Evolutionary conservation across 768 basidiomycete genomes (phyloP).

Genomic region (Trametes villosa): DNA sequence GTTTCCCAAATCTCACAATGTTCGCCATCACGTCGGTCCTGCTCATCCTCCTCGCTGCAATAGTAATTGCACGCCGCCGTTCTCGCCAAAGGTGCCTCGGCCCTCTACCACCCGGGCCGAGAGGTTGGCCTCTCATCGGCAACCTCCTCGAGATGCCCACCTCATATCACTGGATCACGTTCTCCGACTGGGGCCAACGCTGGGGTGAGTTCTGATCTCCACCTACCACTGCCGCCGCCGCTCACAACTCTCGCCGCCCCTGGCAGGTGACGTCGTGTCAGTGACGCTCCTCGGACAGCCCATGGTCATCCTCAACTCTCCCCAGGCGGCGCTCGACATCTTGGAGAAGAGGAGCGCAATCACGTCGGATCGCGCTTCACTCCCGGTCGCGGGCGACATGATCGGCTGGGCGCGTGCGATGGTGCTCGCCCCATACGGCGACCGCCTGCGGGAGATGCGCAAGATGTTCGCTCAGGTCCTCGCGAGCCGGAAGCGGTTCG

Average conservation of each 20-base stretch:
- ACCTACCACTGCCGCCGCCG: background rate
- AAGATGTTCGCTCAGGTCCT: constrained; percentile 46
- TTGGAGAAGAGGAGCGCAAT: constrained; percentile 35
- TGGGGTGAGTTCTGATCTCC: constrained; percentile 30
- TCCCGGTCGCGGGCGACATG: constrained; percentile 30
- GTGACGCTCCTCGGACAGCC: constrained; percentile 33
- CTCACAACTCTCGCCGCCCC: background rate
- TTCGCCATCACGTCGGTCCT: background rate
- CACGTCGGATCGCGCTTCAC: constrained; percentile 31
- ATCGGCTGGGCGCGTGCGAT: constrained; percentile 37
- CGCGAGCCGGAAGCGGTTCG: constrained; percentile 43
- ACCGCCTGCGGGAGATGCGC: constrained; percentile 47
- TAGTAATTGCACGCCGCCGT: background rate
- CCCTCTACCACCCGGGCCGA: constrained; percentile 37
- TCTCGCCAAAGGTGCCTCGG: background rate
- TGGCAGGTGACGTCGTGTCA: constrained; percentile 34
- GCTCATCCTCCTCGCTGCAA: background rate
- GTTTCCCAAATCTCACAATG: too few relatives aligned
- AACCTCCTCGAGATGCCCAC: constrained; percentile 34
- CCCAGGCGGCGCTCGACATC: constrained; percentile 29
- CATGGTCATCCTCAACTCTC: constrained; percentile 36
- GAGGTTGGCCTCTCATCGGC: constrained; percentile 31
- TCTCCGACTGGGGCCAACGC: constrained; percentile 31
- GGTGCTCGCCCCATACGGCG: constrained; percentile 45
- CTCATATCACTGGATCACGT: constrained; percentile 30